A percentile compares a stretch with the other conserved stretches of the same genome.
These are phyloP conservation scores for Ganoderma sinense DNA, from an alignment of 1,284 basidiomycete genomes.

Conservation along the genomic window DNA sequence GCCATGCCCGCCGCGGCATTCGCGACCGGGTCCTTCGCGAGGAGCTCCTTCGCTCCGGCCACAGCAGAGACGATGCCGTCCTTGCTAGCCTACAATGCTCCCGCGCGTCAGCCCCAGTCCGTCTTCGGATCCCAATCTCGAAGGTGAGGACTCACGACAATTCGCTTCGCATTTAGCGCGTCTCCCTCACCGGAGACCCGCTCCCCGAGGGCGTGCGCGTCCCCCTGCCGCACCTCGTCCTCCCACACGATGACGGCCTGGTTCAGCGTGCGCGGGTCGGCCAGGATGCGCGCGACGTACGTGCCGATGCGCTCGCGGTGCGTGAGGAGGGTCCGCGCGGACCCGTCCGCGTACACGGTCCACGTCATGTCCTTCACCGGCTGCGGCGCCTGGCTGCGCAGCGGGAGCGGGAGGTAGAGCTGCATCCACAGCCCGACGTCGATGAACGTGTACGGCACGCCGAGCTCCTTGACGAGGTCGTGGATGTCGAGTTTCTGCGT, in stretches of 20 bases:
- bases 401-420: slow-evolving; percentile 24
- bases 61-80: slow-evolving; percentile 18
- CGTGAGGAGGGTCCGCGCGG: slow-evolving; percentile 28
- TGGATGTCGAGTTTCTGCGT: slow-evolving; percentile 33
- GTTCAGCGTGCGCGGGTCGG: slow-evolving; percentile 38
- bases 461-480: slow-evolving; percentile 25
- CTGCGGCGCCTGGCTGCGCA: not conserved
- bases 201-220: slow-evolving; percentile 28
- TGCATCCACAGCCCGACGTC: slow-evolving; percentile 40
- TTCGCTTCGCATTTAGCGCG: slow-evolving; percentile 15
- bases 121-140: no score
- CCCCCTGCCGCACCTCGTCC: slow-evolving; percentile 33
- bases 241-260: slow-evolving; percentile 38
- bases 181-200: slow-evolving; percentile 25
- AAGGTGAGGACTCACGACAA: slow-evolving; percentile 17
- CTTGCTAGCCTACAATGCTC: slow-evolving; percentile 13
- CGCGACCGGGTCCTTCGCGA: slow-evolving; percentile 1
- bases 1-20: not conserved
- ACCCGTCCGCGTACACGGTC: slow-evolving; percentile 22
- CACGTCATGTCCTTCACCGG: slow-evolving; percentile 1
- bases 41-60: slow-evolving; percentile 2
- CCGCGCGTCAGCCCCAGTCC: no score
- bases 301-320: slow-evolving; percentile 27
- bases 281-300: slow-evolving; percentile 34
- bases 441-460: slow-evolving; percentile 34